Evolutionary conservation across 2,329 filamentous ascomycete genomes (phyloP), one percentile per base, ranked within the genome.

Genomic region (Ascochyta pisi): DNA sequence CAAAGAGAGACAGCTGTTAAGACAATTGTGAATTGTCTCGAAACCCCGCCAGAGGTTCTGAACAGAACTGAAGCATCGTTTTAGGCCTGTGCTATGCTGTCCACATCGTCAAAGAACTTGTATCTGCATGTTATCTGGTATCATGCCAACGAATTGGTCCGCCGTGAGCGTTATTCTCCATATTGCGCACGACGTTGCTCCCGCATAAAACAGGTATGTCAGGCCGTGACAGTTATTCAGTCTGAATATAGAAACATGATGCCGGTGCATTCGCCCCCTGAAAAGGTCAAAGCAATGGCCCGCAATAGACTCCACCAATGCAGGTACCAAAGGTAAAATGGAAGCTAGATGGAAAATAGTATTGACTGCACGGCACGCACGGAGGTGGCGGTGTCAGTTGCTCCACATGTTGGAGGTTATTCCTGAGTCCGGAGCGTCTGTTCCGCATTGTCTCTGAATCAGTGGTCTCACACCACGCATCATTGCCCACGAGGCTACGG

Each of bases 371-470:
- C 43, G 47, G 53, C 42, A 48, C 47, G 42, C 47, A 56, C 47
- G 48, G 53, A 48, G 53, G 47, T 43, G 53, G 53, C 47, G 42
- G 46, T 56, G 42, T 47, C 53, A 56, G 47, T 46, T 29, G 33
- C 23, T 50, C 53, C 52, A 50, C 46, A 37, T 26, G 16, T 13
- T 39, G 41, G 15, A 33, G 43, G 27, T 22, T 31, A 15, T 33
- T 16, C 31, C 19, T 42, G 34, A 40, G n/a, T 22, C 33, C 53
- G 38, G 43, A 47, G 43, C 43, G n/a, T 47, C 24, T 42, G 48
- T 51, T 56, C 47, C 53, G 38, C 31, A 37, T 23, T 27, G 16
- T 22, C 24, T 47, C 37, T 47, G 38, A 51, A 34, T 56, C 53
- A n/a, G 22, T 38, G 16, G 47, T 56, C 53, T 56, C 53, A 56